phyloP scores from a whole-genome alignment of 192 early-diverging fungal species.

The Coemansia sp. region DNA sequence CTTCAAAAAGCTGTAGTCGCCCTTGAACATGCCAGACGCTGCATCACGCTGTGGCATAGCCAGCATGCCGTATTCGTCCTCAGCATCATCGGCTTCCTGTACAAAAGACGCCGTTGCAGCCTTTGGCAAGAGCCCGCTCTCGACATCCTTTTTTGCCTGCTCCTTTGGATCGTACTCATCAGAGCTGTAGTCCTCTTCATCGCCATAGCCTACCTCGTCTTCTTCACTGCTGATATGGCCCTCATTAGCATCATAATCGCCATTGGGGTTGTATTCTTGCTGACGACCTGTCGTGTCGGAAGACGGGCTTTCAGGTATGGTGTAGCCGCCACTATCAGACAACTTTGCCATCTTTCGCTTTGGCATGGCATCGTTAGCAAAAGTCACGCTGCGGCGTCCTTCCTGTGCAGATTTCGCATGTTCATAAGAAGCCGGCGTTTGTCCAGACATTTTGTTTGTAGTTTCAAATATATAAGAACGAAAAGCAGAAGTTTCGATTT shows the following conservation, averaged over 20 bases:
- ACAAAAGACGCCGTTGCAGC: conserved; percentile 20
- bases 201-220: conserved; percentile 8
- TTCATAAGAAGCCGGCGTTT: background rate
- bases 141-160: conserved; percentile 25
- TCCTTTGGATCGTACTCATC: conserved; percentile 34
- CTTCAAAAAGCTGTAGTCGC: conserved; percentile 73
- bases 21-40: conserved; percentile 61
- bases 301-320: background rate
- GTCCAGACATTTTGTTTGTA: background rate
- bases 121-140: conserved; percentile 38
- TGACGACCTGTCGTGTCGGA: background rate
- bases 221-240: background rate
- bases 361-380: background rate
- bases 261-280: background rate
- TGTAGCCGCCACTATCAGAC: background rate
- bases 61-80: conserved; percentile 45
- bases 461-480: background rate
- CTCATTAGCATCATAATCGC: conserved; percentile 9
- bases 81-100: conserved; percentile 9
- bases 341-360: background rate
- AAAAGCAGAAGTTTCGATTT: no score
- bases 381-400: conserved; percentile 1
- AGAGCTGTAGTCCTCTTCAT: conserved; percentile 26
- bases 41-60: conserved; percentile 34
- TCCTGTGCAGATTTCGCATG: background rate